These are phyloP conservation scores for Pinus albicaulis DNA, from an alignment of 75 land plant species.

Conservation along the genomic window DNA sequence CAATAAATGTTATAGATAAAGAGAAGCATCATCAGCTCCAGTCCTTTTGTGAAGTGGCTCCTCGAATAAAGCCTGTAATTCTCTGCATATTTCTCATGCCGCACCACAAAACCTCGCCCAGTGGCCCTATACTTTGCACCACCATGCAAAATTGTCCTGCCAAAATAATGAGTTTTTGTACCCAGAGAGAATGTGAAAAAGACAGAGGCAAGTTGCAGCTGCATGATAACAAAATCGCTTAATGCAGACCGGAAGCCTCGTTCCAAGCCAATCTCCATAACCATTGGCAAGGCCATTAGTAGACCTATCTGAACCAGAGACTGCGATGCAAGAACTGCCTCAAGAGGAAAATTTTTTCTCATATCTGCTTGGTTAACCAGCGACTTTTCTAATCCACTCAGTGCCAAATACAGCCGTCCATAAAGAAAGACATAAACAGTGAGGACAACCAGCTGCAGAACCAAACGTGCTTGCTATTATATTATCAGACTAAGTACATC, in stretches of 20 bases:
- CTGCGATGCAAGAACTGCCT: constrained; percentile 62
- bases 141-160: constrained; percentile 94
- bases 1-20: constrained; percentile 68
- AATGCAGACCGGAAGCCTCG: constrained; percentile 63
- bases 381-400: constrained; percentile 86
- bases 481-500: constrained; percentile 6
- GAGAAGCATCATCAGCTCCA: constrained; percentile 89
- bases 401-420: constrained; percentile 81
- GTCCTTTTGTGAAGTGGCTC: constrained; percentile 87
- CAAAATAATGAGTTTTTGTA: constrained; percentile 90
- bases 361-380: constrained; percentile 42
- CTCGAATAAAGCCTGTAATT: constrained; percentile 93
- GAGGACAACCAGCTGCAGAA: constrained; percentile 74
- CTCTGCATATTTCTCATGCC: constrained; percentile 94
- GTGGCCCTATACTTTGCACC: constrained; percentile 94
- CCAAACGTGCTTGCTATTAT: constrained; percentile 1
- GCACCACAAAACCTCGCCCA: constrained; percentile 96
- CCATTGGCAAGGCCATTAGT: constrained; percentile 67
- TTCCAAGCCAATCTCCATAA: constrained; percentile 72
- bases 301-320: constrained; percentile 63
- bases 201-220: constrained; percentile 82
- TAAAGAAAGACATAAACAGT: constrained; percentile 84
- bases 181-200: constrained; percentile 96
- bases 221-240: constrained; percentile 72
- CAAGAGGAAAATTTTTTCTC: constrained; percentile 55